Percentiles rank a stretch among this genome's conserved stretches.
Conservation (phyloP, 1,139 yeast species). For the Suhomyces wounanorum region DNA sequence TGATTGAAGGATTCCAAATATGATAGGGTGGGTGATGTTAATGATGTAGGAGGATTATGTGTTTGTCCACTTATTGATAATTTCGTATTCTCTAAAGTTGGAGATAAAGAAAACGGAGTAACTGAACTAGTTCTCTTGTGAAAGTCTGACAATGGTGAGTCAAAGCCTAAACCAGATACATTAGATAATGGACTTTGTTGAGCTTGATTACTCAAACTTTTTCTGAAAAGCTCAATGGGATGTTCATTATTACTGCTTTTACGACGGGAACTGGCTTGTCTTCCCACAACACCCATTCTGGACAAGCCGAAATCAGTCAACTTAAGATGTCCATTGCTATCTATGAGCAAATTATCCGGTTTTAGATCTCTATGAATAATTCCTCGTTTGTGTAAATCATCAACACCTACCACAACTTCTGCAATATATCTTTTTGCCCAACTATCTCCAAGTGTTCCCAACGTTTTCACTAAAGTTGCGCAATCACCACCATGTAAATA, state of each 20-base stretch:
- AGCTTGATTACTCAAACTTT: conserved; percentile 23
- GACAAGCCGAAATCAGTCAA: conserved; percentile 94
- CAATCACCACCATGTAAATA: conserved; percentile 96
- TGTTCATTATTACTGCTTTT: conserved; percentile 50
- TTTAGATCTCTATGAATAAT: conserved; percentile 93
- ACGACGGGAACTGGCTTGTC: conserved; percentile 58
- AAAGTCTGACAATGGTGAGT: conserved; percentile 35
- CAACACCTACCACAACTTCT: conserved; percentile 88
- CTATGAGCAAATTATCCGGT: conserved; percentile 91
- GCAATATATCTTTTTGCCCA: conserved; percentile 90
- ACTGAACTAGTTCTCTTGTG: conserved; percentile 42
- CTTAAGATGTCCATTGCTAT: conserved; percentile 83
- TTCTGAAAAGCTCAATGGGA: conserved; percentile 45
- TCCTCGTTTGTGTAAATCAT: conserved; percentile 83
- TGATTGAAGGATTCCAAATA: conserved; percentile 16
- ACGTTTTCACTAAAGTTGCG: conserved; percentile 77
- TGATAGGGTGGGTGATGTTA: conserved; percentile 18
- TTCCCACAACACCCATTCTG: conserved; percentile 82
- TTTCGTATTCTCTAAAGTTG: conserved; percentile 40
- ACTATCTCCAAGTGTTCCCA: conserved; percentile 79
- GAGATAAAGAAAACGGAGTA: conserved; percentile 53
- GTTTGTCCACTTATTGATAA: conserved; percentile 19
- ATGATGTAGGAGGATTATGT: conserved; percentile 1
- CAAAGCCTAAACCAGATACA: conserved; percentile 22
- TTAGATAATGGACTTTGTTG: conserved; percentile 24